Evolutionary conservation across 2,329 filamentous ascomycete genomes (phyloP).

Genomic region (Drechslera avenae): DNA sequence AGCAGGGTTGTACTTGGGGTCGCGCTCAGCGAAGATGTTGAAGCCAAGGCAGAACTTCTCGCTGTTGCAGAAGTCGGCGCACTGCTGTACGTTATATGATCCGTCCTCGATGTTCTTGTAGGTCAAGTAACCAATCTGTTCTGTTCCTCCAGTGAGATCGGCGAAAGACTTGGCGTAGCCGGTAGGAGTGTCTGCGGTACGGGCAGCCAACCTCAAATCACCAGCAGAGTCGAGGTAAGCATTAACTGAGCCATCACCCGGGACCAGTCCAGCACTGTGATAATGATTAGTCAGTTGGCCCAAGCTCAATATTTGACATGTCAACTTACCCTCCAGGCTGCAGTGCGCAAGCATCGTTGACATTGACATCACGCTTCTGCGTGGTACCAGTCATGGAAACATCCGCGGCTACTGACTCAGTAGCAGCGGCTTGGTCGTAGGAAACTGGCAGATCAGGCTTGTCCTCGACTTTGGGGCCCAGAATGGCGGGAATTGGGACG

Average conservation of each 20-base stretch:
- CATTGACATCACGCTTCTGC: slow-evolving; percentile 15
- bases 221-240: slow-evolving; percentile 17
- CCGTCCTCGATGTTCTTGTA: slow-evolving; percentile 28
- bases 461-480: slow-evolving; percentile 34
- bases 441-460: not conserved
- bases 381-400: slow-evolving; percentile 15
- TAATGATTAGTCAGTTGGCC: not conserved
- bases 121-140: slow-evolving; percentile 37
- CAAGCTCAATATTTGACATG: not conserved
- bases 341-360: slow-evolving; percentile 6
- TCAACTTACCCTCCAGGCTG: slow-evolving; percentile 24
- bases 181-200: slow-evolving; percentile 10
- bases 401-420: slow-evolving; percentile 15
- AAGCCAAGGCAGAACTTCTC: slow-evolving; percentile 35
- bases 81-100: slow-evolving; percentile 22
- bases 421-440: slow-evolving; percentile 4
- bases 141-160: slow-evolving; percentile 19
- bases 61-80: slow-evolving; percentile 29
- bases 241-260: not conserved
- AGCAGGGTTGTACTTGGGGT: slow-evolving; percentile 24
- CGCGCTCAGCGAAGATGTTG: slow-evolving; percentile 40
- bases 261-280: not conserved
- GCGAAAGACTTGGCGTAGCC: slow-evolving; percentile 29
- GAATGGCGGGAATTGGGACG: slow-evolving; percentile 35
- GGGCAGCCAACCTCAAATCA: slow-evolving; percentile 16